Evolutionary conservation across 768 basidiomycete genomes (phyloP), one percentile per base, ranked within the genome.

Genomic region (Boletus rubescentipes): DNA sequence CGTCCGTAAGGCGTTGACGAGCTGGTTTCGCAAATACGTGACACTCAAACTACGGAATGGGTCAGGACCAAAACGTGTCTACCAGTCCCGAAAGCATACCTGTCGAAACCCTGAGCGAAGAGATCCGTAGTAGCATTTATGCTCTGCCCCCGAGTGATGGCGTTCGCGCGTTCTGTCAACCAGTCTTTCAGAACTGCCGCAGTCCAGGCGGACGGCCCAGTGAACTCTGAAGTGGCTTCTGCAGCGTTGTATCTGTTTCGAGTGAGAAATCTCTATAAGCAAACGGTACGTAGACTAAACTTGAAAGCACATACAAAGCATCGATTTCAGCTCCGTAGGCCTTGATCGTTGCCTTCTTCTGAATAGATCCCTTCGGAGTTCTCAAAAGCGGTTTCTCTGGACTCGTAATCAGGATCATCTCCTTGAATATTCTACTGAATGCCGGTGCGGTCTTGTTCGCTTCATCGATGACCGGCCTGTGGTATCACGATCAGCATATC

Each of bases 21-120:
- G 26, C 26, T 26, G 26, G 26, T 26, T 26, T 26, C 26, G 26
- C 26, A 26, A 26, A 26, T 26, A 26, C 26, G 26, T 26, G 26
- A 26, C 26, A 26, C 26, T 26, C 26, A 26, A 26, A 6, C 26
- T 26, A 26, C 26, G 26, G 6, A 26, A 26, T 26, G 26, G 26
- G 26, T 26, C 26, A 26, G 26, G 6, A 26, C 26, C 26, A 6
- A n/a, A 26, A 26, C n/a, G 6, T 26, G 26, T 26, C 6, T 26
- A 26, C 4, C 26, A 6, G 26, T 4, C 26, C 6, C 26, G 26
- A 26, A 26, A 26, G 26, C 36, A 5, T 9, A 67, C 70, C 71
- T 72, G 46, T 72, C 71, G 21, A 71, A 71, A 1, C 72, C 71
- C 45, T 73, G 72, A 2, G 64, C 57, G 49, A 66, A 67, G 6